Conservation (phyloP, 192 early-diverging fungal species). For the Coemansia sp. region DNA sequence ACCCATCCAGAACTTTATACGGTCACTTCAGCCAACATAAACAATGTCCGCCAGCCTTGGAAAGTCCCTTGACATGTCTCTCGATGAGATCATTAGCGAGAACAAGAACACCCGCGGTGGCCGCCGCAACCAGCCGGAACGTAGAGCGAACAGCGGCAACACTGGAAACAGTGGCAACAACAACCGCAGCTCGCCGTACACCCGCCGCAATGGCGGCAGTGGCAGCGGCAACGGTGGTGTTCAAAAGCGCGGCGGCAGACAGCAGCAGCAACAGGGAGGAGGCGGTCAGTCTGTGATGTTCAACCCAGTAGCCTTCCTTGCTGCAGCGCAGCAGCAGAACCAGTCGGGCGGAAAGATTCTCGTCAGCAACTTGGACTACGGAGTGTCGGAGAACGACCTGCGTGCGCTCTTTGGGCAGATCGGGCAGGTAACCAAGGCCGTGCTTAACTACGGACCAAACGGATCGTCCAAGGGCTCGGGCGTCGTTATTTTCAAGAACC, state of each 20-base stretch:
- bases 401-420: conserved; percentile 45
- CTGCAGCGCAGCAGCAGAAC: conserved; percentile 31
- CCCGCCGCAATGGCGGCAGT: conserved; percentile 29
- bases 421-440: conserved; percentile 26
- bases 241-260: conserved; percentile 35
- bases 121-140: conserved; percentile 19
- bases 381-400: conserved; percentile 42
- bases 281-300: conserved; percentile 33
- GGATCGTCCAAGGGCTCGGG: conserved; percentile 48
- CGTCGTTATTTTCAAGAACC: conserved; percentile 43
- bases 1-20: neutral
- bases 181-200: conserved; percentile 46
- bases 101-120: conserved; percentile 30
- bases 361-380: conserved; percentile 51
- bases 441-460: conserved; percentile 36
- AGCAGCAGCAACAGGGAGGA: conserved; percentile 11
- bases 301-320: conserved; percentile 38
- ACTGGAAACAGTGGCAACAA: conserved; percentile 12
- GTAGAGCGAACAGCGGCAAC: neutral
- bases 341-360: conserved; percentile 39
- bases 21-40: neutral
- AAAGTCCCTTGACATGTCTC: conserved; percentile 53
- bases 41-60: conserved; percentile 49
- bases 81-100: conserved; percentile 51
- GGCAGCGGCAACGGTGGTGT: neutral